A percentile compares a stretch with the other conserved stretches of the same genome.
Conservation (phyloP, 192 early-diverging fungal species). For the Podila epicladia region DNA sequence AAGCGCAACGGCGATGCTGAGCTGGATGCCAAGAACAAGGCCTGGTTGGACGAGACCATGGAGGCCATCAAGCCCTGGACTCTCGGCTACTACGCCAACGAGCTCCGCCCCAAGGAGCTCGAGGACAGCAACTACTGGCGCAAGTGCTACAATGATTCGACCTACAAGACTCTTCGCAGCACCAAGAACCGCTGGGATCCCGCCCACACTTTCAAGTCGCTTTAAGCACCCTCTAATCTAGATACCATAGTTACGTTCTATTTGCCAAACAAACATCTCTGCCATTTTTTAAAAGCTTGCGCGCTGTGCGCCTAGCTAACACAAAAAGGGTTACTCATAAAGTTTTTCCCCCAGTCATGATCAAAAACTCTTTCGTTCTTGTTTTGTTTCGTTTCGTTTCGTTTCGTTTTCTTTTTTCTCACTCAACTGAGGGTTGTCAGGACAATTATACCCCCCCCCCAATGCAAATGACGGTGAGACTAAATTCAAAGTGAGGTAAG, state of each 20-base stretch:
- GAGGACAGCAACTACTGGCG: constrained; percentile 39
- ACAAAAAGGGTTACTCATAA: too few relatives aligned
- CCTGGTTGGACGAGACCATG: constrained; percentile 51
- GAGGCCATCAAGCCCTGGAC: constrained; percentile 48
- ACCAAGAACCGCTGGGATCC: constrained; percentile 52
- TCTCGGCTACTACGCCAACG: constrained; percentile 47
- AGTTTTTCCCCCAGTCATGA: too few relatives aligned
- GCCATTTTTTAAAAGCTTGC: not conserved
- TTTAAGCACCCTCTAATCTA: not conserved
- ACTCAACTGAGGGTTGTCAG: too few relatives aligned
- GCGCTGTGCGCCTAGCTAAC: too few relatives aligned
- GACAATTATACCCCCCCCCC: too few relatives aligned
- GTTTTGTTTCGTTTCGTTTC: too few relatives aligned
- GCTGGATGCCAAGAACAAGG: constrained; percentile 39
- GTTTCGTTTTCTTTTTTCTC: too few relatives aligned
- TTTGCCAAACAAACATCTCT: not conserved
- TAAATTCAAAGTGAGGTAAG: too few relatives aligned
- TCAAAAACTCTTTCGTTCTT: too few relatives aligned
- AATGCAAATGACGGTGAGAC: too few relatives aligned
- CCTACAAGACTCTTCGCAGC: constrained; percentile 32
- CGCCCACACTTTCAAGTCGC: constrained; percentile 43
- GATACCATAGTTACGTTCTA: not conserved
- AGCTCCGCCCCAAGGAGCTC: constrained; percentile 46
- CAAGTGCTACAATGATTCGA: constrained; percentile 49
- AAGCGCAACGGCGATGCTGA: constrained; percentile 45